Percentiles rank a stretch among this genome's conserved stretches.
Conservation (phyloP, 805 yeast genomes). For the Nakazawaea molendinolei region DNA sequence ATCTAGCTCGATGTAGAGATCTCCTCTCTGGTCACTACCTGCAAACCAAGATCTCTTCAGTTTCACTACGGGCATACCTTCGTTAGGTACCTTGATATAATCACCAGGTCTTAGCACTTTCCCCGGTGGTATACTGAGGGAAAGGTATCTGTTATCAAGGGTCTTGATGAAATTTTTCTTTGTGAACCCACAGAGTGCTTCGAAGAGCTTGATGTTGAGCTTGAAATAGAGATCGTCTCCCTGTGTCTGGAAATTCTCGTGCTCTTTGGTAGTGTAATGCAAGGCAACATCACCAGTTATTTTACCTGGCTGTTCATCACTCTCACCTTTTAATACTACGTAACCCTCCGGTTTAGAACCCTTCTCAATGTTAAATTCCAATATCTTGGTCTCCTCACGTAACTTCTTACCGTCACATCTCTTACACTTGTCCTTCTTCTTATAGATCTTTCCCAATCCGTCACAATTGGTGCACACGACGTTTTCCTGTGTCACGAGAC, state of each 20-base stretch:
- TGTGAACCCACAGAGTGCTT: slow-evolving; percentile 78
- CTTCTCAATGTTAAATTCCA: slow-evolving; percentile 70
- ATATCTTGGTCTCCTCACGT: slow-evolving; percentile 56
- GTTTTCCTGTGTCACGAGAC: slow-evolving; percentile 58
- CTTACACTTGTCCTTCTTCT: slow-evolving; percentile 69
- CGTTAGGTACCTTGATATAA: slow-evolving; percentile 52
- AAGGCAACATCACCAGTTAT: slow-evolving; percentile 74
- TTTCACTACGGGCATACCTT: slow-evolving; percentile 74
- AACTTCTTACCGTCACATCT: slow-evolving; percentile 63
- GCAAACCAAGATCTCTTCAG: slow-evolving; percentile 18
- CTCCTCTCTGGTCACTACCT: slow-evolving; percentile 41
- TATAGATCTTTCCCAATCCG: slow-evolving; percentile 58
- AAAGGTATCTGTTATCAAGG: slow-evolving; percentile 72
- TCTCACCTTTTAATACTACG: slow-evolving; percentile 56
- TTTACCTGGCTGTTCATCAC: slow-evolving; percentile 73
- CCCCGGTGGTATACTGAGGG: slow-evolving; percentile 63
- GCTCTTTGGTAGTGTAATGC: slow-evolving; percentile 42
- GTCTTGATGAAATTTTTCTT: slow-evolving; percentile 58
- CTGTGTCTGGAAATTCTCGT: slow-evolving; percentile 45
- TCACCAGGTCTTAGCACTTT: slow-evolving; percentile 79
- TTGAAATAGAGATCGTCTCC: slow-evolving; percentile 60
- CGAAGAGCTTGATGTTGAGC: slow-evolving; percentile 60
- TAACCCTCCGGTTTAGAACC: slow-evolving; percentile 63
- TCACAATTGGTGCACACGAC: slow-evolving; percentile 62
- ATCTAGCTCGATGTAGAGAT: slow-evolving; percentile 60